A percentile compares a stretch with the other conserved stretches of the same genome.
Evolutionary conservation across 106 monocot genomes (phyloP).

Genomic region (Hemerocallis citrina): DNA sequence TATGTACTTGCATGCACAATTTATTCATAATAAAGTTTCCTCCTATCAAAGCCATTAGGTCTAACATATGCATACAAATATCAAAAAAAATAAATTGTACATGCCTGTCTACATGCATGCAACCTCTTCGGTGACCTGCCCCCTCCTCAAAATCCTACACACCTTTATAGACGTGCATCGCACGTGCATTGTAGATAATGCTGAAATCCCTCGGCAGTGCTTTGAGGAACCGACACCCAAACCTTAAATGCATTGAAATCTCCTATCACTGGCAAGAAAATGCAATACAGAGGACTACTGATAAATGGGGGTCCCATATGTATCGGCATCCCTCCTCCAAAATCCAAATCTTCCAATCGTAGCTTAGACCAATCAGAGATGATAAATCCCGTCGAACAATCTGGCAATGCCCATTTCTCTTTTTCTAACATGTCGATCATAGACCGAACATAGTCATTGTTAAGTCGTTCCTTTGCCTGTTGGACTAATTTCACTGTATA

Average conservation of each 20-base stretch:
- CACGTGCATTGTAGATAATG: no score
- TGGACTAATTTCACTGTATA: slow-evolving; percentile 42
- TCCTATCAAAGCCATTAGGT: no score
- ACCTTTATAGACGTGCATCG: no score
- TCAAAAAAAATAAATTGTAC: no score
- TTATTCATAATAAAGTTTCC: no score
- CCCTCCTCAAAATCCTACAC: no score
- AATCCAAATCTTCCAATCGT: slow-evolving; percentile 82
- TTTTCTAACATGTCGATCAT: slow-evolving; percentile 64
- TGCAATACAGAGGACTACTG: slow-evolving; percentile 81
- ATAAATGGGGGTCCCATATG: slow-evolving; percentile 81
- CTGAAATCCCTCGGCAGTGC: slow-evolving; percentile 40
- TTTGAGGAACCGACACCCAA: slow-evolving; percentile 69
- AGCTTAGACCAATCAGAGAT: slow-evolving; percentile 90
- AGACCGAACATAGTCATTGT: slow-evolving; percentile 46
- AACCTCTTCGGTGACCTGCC: no score
- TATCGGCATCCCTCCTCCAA: slow-evolving; percentile 59
- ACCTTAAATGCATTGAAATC: slow-evolving; percentile 60
- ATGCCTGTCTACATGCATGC: no score
- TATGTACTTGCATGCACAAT: no score
- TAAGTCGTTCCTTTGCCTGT: slow-evolving; percentile 50
- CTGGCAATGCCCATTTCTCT: slow-evolving; percentile 36
- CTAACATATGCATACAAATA: no score
- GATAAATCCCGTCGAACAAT: slow-evolving; percentile 60
- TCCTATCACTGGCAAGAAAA: slow-evolving; percentile 70